phyloP scores from a whole-genome alignment of 176 grass and related monocot genomes.

The Cenchrus fungigraminus region DNA sequence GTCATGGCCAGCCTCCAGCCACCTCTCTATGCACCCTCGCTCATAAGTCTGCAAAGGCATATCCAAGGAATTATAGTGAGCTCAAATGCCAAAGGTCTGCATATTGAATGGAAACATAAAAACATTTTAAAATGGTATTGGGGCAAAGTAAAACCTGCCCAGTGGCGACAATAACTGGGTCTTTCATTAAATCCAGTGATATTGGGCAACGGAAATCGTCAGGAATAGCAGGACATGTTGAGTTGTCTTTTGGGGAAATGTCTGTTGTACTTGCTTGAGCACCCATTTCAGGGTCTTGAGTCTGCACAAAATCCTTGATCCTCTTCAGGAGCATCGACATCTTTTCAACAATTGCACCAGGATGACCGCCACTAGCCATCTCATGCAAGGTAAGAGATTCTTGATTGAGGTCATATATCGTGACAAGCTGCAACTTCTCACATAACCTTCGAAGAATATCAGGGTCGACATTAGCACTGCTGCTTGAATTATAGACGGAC shows the following conservation, averaged over 20 bases:
- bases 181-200: slow-evolving; percentile 91
- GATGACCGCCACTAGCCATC: slow-evolving; percentile 71
- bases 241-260: slow-evolving; percentile 48
- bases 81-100: slow-evolving; percentile 34
- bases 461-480: slow-evolving; percentile 44
- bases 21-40: slow-evolving; percentile 80
- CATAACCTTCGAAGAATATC: slow-evolving; percentile 65
- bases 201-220: slow-evolving; percentile 92
- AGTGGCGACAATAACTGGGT: slow-evolving; percentile 91
- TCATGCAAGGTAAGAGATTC: slow-evolving; percentile 84
- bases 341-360: slow-evolving; percentile 65
- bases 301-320: slow-evolving; percentile 91
- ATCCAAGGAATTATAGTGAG: slow-evolving; percentile 41
- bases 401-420: slow-evolving; percentile 82
- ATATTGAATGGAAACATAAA: slow-evolving; percentile 22
- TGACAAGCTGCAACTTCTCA: slow-evolving; percentile 82
- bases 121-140: slow-evolving; percentile 6
- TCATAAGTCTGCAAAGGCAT: slow-evolving; percentile 79
- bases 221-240: slow-evolving; percentile 58
- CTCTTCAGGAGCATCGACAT: slow-evolving; percentile 77
- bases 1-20: slow-evolving; percentile 74
- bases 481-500: slow-evolving; percentile 67
- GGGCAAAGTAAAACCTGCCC: slow-evolving; percentile 63
- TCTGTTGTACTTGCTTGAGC: slow-evolving; percentile 26
- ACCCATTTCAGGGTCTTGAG: slow-evolving; percentile 55